A percentile compares a stretch with the other conserved stretches of the same genome.
Conservation (phyloP, 2,329 filamentous ascomycete species). For the Neonectria magnoliae region DNA sequence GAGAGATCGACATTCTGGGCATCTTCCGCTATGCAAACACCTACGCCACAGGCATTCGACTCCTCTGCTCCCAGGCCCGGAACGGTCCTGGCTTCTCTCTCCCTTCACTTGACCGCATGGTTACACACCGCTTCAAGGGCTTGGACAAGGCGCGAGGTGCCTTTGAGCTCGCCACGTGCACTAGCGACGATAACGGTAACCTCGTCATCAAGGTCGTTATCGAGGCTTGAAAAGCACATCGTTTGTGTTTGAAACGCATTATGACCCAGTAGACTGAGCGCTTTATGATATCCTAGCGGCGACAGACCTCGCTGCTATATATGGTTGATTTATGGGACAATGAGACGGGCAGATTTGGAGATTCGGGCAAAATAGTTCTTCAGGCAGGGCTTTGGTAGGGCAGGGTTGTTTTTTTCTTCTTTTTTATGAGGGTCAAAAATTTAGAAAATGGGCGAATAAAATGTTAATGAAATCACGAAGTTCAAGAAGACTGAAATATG, state of each 20-base stretch:
- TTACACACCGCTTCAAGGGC: slow-evolving; percentile 78
- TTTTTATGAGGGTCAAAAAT: neutral
- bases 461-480: neutral
- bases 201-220: slow-evolving; percentile 79
- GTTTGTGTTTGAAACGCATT: slow-evolving; percentile 18
- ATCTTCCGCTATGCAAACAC: slow-evolving; percentile 83
- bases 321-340: slow-evolving; percentile 12
- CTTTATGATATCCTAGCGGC: slow-evolving; percentile 29
- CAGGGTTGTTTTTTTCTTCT: neutral
- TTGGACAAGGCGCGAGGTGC: slow-evolving; percentile 69
- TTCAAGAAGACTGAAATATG: neutral
- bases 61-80: slow-evolving; percentile 60
- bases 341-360: neutral
- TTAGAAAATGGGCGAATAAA: neutral
- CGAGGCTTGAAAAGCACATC: slow-evolving; percentile 53
- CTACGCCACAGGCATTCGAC: slow-evolving; percentile 74
- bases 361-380: neutral
- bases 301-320: slow-evolving; percentile 3
- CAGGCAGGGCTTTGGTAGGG: neutral
- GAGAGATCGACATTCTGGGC: slow-evolving; percentile 81
- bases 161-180: slow-evolving; percentile 76
- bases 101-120: slow-evolving; percentile 73
- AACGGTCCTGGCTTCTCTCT: slow-evolving; percentile 56
- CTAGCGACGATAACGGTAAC: slow-evolving; percentile 72
- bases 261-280: slow-evolving; percentile 32